Conservation (phyloP, 306 rosid genomes). For the Herpetospermum pedunculosum region DNA sequence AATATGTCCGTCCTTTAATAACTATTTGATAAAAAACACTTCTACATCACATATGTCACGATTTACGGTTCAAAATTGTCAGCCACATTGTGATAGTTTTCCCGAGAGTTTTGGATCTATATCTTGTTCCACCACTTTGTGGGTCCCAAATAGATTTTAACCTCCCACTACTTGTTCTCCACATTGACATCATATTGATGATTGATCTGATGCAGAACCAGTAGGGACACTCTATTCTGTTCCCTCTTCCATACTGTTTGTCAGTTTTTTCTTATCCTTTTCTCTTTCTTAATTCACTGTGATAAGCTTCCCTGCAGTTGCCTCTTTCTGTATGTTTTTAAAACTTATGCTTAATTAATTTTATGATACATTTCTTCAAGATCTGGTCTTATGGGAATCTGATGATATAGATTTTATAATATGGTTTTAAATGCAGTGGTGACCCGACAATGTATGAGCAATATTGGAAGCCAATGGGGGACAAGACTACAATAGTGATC, state of each 20-base stretch:
- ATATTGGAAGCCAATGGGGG: conserved; percentile 59
- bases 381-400: neutral
- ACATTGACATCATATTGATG: conserved; percentile 5
- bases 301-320: neutral
- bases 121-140: conserved; percentile 17
- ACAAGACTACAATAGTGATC: conserved; percentile 42
- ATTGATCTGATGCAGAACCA: conserved; percentile 1
- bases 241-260: conserved; percentile 7
- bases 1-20: too few relatives aligned
- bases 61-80: too few relatives aligned
- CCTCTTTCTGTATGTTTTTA: neutral
- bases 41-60: too few relatives aligned
- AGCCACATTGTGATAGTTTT: too few relatives aligned
- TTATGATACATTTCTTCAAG: neutral
- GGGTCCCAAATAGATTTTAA: conserved; percentile 17
- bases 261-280: neutral
- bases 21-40: too few relatives aligned
- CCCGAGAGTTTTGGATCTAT: too few relatives aligned
- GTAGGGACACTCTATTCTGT: neutral
- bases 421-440: conserved; percentile 46
- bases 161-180: conserved; percentile 4
- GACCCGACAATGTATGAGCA: conserved; percentile 73
- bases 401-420: neutral
- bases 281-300: neutral
- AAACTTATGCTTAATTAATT: neutral